Evolutionary conservation across 148 eudicot species (phyloP).

Genomic region (Diospyros lotus): DNA sequence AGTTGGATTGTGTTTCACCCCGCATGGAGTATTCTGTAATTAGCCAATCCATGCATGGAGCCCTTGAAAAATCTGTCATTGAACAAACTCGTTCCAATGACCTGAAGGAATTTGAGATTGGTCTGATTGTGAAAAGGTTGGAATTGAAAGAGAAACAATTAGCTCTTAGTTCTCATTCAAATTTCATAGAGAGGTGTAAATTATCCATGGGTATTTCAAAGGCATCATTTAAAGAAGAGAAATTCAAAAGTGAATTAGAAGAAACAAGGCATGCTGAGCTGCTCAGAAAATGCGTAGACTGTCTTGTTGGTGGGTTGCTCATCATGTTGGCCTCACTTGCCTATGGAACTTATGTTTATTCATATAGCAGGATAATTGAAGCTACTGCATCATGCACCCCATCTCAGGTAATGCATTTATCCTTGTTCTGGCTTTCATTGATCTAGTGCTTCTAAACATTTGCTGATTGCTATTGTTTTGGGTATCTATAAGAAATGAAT

Average conservation of each 20-base stretch:
- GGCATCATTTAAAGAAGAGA: slow-evolving; percentile 72
- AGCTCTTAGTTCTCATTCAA: slow-evolving; percentile 50
- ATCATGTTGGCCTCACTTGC: slow-evolving; percentile 59
- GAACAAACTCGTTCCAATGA: slow-evolving; percentile 84
- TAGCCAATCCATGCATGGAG: slow-evolving; percentile 32
- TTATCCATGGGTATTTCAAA: slow-evolving; percentile 70
- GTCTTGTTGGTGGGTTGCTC: slow-evolving; percentile 72
- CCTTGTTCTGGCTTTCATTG: not conserved
- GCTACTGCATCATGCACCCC: slow-evolving; percentile 71
- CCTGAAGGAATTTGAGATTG: slow-evolving; percentile 66
- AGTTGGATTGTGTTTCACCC: slow-evolving; percentile 36
- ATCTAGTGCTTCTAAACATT: not conserved
- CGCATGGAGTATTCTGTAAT: slow-evolving; percentile 12
- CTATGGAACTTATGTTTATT: slow-evolving; percentile 71
- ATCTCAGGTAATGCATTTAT: slow-evolving; percentile 39
- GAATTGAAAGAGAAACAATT: slow-evolving; percentile 66
- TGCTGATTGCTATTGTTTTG: not conserved
- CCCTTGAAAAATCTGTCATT: slow-evolving; percentile 59
- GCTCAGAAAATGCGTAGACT: slow-evolving; percentile 64
- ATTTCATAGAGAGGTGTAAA: slow-evolving; percentile 68
- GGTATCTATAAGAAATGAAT: not conserved
- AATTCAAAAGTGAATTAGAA: slow-evolving; percentile 65
- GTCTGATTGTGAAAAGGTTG: slow-evolving; percentile 61
- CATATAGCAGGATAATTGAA: slow-evolving; percentile 61
- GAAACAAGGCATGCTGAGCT: slow-evolving; percentile 72